Evolutionary conservation across 371 early-diverging fungal genomes (phyloP), one percentile per base, ranked within the genome.

Genomic region (Mortierella sp.): DNA sequence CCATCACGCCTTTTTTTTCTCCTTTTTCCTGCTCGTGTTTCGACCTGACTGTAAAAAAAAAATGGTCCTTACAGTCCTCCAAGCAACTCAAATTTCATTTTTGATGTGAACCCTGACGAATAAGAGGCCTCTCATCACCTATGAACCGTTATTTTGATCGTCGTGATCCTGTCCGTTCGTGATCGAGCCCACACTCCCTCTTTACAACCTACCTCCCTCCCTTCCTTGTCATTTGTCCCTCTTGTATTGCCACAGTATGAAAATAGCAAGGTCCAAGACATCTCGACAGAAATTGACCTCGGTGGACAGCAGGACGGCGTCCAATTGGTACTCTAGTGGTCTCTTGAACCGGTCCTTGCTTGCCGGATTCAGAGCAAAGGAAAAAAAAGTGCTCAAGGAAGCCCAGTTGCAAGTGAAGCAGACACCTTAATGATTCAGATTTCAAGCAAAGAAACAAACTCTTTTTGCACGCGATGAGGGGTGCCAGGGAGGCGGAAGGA

Each of bases 61-160:
- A 46, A 46, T 4, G 43, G 48, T n/a, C n/a, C n/a, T n/a, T n/a
- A n/a, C n/a, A n/a, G n/a, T n/a, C n/a, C 48, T 46, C 48, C 48
- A 10, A 10, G 5, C 59, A 28, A 57, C 28, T 4, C 57, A 59
- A 26, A 13, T 59, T 59, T 55, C 2, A 55, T 10, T 28, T 26
- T 31, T 13, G 13, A 54, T n/a, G 43, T 73, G 61, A 73, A 73
- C 73, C 73, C 57, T 73, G 73, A 24, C 73, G 43, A 73, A 73
- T 73, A 59, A 16, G 73, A 16, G 61, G 21, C 57, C 14, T 24
- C 31, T 26, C 28, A 59, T 14, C 28, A 28, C 28, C 19, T 16
- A 28, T 59, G 59, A 5, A 16, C 28, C 43, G 43, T 40, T 40
- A 40, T 40, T 28, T 5, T 31, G 59, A 59, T 59, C 59, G 59